These are phyloP conservation scores for Arachnomyces sp. DNA, from an alignment of 2,329 filamentous ascomycete species.

Conservation along the genomic window DNA sequence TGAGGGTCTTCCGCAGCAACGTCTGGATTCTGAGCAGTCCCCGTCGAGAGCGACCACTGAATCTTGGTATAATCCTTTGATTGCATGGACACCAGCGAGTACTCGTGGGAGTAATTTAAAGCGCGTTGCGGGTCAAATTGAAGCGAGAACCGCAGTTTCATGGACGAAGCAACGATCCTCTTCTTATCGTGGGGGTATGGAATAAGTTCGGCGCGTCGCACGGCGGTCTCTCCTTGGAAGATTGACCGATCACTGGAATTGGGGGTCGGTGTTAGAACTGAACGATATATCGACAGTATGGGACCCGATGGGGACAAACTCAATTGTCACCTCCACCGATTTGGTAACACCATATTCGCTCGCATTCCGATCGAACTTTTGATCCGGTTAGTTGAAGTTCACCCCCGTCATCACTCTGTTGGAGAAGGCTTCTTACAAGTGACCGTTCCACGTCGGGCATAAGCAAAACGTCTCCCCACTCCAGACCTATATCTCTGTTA, in stretches of 20 bases:
- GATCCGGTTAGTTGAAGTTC: conserved; percentile 1
- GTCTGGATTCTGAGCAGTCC: conserved; percentile 38
- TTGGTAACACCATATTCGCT: conserved; percentile 25
- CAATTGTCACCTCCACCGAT: conserved; percentile 48
- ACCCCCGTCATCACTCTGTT: not conserved
- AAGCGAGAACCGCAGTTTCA: conserved; percentile 55
- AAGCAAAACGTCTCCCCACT: no score
- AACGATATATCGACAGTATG: conserved; percentile 28
- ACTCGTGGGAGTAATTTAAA: conserved; percentile 54
- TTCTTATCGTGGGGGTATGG: conserved; percentile 17
- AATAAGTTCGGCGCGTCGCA: conserved; percentile 53
- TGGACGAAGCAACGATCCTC: conserved; percentile 41
- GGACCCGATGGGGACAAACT: conserved; percentile 46
- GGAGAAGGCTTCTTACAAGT: conserved; percentile 25
- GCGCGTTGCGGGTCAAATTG: conserved; percentile 44
- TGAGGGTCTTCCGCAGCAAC: no score
- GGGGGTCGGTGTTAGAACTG: no score
- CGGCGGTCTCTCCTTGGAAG: conserved; percentile 33
- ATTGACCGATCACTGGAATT: conserved; percentile 36
- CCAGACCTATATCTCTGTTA: no score
- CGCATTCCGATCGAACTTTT: conserved; percentile 34
- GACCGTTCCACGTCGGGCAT: conserved; percentile 25
- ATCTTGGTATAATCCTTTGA: conserved; percentile 41
- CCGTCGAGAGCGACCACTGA: conserved; percentile 49
- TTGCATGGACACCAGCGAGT: conserved; percentile 48